Conservation (phyloP, 176 grass and related monocot genomes). For the Aechmea fasciata region DNA sequence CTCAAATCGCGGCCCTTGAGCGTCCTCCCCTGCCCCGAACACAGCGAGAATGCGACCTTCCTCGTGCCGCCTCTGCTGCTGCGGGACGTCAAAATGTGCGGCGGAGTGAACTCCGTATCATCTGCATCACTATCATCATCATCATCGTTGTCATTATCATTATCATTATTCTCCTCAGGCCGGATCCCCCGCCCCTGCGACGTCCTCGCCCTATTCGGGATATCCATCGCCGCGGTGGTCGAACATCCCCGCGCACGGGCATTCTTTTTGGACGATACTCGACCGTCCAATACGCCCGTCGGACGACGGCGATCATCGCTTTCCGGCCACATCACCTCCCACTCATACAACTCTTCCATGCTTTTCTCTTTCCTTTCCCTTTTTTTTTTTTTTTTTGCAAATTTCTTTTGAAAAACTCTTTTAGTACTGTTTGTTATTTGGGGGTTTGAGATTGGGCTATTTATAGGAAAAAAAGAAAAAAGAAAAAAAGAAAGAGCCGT, state of each 20-base stretch:
- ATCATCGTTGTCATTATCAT: no score
- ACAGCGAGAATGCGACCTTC: constrained; percentile 25
- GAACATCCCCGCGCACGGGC: neutral
- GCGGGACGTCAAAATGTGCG: constrained; percentile 25
- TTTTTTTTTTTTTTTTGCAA: neutral
- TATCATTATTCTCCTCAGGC: no score
- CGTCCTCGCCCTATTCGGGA: neutral
- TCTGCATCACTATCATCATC: neutral
- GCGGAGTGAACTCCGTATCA: constrained; percentile 17
- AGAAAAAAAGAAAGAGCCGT: no score
- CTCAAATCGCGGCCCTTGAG: constrained; percentile 52
- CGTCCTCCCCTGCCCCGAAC: constrained; percentile 47
- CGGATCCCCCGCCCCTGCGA: no score
- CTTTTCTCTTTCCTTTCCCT: neutral
- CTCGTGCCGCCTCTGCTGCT: constrained; percentile 1
- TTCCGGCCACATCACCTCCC: constrained; percentile 34
- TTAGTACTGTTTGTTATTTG: neutral
- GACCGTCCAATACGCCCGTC: neutral
- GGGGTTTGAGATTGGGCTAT: no score
- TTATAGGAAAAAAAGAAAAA: no score
- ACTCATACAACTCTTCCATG: constrained; percentile 30
- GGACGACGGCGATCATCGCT: neutral
- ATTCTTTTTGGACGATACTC: no score
- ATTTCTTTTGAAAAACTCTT: neutral
- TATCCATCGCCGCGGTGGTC: constrained; percentile 4